Percentiles rank a stretch among this genome's conserved stretches.
These are phyloP conservation scores for Incumbomyces delicatus DNA, from an alignment of 2,329 filamentous ascomycete genomes.

Conservation along the genomic window DNA sequence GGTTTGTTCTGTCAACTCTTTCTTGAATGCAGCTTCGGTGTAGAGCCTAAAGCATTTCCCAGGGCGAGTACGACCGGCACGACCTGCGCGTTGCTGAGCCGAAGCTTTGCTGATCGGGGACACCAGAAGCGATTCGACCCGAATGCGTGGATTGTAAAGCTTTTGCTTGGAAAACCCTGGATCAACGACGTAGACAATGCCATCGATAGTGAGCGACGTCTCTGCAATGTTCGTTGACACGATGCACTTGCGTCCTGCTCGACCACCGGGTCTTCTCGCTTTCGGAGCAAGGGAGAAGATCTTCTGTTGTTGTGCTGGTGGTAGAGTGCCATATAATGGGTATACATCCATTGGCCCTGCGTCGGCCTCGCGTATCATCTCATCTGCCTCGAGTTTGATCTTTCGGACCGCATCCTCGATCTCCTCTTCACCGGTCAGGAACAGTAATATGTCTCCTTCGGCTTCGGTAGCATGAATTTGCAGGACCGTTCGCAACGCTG, in stretches of 20 bases:
- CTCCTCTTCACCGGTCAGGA: slow-evolving; percentile 95
- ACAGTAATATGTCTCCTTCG: slow-evolving; percentile 86
- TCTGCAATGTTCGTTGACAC: slow-evolving; percentile 97
- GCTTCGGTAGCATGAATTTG: slow-evolving; percentile 91
- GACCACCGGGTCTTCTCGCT: slow-evolving; percentile 62
- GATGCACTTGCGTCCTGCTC: slow-evolving; percentile 86
- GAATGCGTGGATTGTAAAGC: slow-evolving; percentile 93
- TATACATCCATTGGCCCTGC: slow-evolving; percentile 84
- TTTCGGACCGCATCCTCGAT: slow-evolving; percentile 95
- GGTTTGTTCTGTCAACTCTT: slow-evolving; percentile 93
- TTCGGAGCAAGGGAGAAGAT: slow-evolving; percentile 87
- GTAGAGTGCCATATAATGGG: slow-evolving; percentile 85
- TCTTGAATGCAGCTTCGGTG: slow-evolving; percentile 91
- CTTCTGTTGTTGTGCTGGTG: slow-evolving; percentile 82
- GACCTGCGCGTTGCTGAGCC: slow-evolving; percentile 92
- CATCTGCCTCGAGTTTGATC: slow-evolving; percentile 80
- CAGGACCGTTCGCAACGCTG: slow-evolving; percentile 83
- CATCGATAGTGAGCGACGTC: slow-evolving; percentile 93
- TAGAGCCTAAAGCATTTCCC: slow-evolving; percentile 98
- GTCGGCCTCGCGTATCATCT: slow-evolving; percentile 83
- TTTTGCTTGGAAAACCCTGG: slow-evolving; percentile 99
- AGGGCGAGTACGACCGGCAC: slow-evolving; percentile 95
- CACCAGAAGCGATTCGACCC: slow-evolving; percentile 93
- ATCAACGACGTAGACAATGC: slow-evolving; percentile 98
- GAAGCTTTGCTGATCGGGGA: slow-evolving; percentile 97